Evolutionary conservation across 768 basidiomycete species (phyloP).

Genomic region (Hygrophorus pudorinus): DNA sequence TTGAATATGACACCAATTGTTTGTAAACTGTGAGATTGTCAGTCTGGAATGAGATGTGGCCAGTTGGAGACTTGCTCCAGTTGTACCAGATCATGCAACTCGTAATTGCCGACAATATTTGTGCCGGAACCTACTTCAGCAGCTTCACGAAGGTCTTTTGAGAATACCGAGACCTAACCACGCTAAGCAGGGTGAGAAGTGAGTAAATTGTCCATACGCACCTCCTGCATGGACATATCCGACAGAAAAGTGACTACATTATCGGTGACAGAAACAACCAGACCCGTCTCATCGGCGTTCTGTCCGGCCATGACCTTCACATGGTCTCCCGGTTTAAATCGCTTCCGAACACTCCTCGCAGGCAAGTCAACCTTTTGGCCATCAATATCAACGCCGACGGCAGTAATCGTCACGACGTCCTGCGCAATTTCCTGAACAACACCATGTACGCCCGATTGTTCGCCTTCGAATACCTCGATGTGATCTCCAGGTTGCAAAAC

Average conservation of each 20-base stretch:
- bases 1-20: slow-evolving; percentile 97
- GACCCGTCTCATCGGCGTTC: slow-evolving; percentile 90
- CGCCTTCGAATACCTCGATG: slow-evolving; percentile 95
- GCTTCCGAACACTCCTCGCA: slow-evolving; percentile 83
- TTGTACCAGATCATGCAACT: slow-evolving; percentile 93
- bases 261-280: slow-evolving; percentile 86
- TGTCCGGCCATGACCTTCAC: slow-evolving; percentile 97
- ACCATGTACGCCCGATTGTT: slow-evolving; percentile 89
- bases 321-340: slow-evolving; percentile 95
- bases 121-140: slow-evolving; percentile 93
- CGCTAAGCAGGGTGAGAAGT: background rate
- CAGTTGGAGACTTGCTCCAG: slow-evolving; percentile 61
- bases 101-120: slow-evolving; percentile 86
- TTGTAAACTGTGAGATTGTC: slow-evolving; percentile 48
- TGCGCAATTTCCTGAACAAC: slow-evolving; percentile 82
- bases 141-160: slow-evolving; percentile 93
- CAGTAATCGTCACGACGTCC: slow-evolving; percentile 80
- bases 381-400: slow-evolving; percentile 73
- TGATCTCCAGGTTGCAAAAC: slow-evolving; percentile 97
- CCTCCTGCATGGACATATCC: slow-evolving; percentile 97
- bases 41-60: background rate
- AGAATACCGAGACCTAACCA: slow-evolving; percentile 85
- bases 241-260: slow-evolving; percentile 93
- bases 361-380: slow-evolving; percentile 81
- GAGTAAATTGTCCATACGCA: slow-evolving; percentile 19